phyloP scores from a whole-genome alignment of 768 basidiomycete genomes.

The Botryobasidium botryosum region DNA sequence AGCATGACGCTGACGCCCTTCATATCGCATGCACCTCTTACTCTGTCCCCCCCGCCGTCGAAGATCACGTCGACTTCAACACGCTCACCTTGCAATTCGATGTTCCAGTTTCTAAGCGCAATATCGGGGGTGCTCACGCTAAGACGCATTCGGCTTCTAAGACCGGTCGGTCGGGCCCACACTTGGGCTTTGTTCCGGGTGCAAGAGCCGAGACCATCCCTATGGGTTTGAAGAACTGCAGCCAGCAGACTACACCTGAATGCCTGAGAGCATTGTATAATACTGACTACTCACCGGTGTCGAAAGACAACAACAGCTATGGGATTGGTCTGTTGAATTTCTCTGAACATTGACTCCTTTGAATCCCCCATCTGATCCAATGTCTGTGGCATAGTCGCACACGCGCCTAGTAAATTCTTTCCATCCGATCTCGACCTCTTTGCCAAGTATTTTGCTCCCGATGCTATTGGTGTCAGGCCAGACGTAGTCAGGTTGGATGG shows the following conservation, averaged over 20 bases:
- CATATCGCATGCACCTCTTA: constrained; percentile 5
- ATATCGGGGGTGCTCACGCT: neutral
- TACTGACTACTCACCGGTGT: constrained; percentile 17
- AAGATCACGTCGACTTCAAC: constrained; percentile 9
- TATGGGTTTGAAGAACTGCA: constrained; percentile 6
- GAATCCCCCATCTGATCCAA: too few relatives aligned
- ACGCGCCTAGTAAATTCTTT: constrained; percentile 31
- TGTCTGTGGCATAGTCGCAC: constrained; percentile 36
- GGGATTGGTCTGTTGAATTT: too few relatives aligned
- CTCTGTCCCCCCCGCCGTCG: constrained; percentile 6
- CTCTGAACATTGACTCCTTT: too few relatives aligned
- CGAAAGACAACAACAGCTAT: neutral
- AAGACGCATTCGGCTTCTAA: too few relatives aligned
- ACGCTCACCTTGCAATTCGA: constrained; percentile 10
- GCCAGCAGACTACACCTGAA: constrained; percentile 3
- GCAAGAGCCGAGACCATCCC: too few relatives aligned
- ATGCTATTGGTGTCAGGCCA: constrained; percentile 26
- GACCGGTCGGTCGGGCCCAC: neutral
- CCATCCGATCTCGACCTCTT: constrained; percentile 21
- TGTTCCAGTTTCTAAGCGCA: neutral
- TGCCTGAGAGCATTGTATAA: constrained; percentile 2
- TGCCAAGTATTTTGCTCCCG: constrained; percentile 23
- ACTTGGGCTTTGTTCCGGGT: too few relatives aligned
- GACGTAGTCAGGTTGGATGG: constrained; percentile 19
- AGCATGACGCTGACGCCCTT: constrained; percentile 2